Conservation (phyloP, 257 asterid genomes). For the Henckelia pumila region DNA sequence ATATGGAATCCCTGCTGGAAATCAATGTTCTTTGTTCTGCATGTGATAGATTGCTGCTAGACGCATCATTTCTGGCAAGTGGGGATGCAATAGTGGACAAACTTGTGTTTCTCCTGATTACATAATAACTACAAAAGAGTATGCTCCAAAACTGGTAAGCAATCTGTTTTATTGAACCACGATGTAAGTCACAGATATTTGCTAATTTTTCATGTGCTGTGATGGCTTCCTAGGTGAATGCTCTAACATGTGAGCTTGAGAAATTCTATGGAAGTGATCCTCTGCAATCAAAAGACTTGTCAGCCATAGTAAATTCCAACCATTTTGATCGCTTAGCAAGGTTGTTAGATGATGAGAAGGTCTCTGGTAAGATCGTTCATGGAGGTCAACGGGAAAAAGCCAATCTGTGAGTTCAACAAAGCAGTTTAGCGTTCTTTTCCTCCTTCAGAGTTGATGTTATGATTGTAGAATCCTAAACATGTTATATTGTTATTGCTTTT, state of each 20-base stretch:
- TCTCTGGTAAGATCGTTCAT: slow-evolving; percentile 61
- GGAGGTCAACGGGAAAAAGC: slow-evolving; percentile 79
- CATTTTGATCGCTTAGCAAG: slow-evolving; percentile 68
- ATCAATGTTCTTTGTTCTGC: background rate
- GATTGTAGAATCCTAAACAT: slow-evolving; percentile 11
- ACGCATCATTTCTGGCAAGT: slow-evolving; percentile 82
- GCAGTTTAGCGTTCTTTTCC: slow-evolving; percentile 10
- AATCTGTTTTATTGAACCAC: slow-evolving; percentile 13
- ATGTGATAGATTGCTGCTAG: slow-evolving; percentile 59
- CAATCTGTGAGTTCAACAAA: slow-evolving; percentile 56
- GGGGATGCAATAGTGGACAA: slow-evolving; percentile 95
- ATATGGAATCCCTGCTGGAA: background rate
- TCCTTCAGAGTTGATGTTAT: slow-evolving; percentile 2
- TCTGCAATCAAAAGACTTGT: slow-evolving; percentile 61
- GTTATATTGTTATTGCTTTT: slow-evolving; percentile 5
- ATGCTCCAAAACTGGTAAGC: slow-evolving; percentile 64
- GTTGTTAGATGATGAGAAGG: slow-evolving; percentile 72
- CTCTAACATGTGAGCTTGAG: slow-evolving; percentile 62
- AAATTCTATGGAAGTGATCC: slow-evolving; percentile 81
- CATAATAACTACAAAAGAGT: slow-evolving; percentile 59
- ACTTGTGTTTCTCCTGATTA: slow-evolving; percentile 91
- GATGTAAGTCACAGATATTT: background rate
- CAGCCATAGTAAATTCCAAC: slow-evolving; percentile 62
- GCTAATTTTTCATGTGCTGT: slow-evolving; percentile 17
- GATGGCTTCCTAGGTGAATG: slow-evolving; percentile 43